These are phyloP conservation scores for Trichomonas vaginalis DNA, from an alignment of 208 protist genomes.

Conservation along the genomic window DNA sequence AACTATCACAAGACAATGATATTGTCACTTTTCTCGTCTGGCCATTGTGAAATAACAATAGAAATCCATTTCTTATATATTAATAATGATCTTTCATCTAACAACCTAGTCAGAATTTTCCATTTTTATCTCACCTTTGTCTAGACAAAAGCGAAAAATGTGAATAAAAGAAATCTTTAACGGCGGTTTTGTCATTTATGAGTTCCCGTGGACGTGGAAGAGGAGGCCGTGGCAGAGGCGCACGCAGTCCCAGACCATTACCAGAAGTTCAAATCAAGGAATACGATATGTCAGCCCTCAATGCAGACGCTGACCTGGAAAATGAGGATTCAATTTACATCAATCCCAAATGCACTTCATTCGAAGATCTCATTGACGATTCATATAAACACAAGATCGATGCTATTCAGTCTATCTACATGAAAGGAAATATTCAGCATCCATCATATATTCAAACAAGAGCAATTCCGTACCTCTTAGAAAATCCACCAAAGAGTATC, in stretches of 20 bases:
- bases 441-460: slow-evolving; percentile 59
- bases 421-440: background rate
- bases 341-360: background rate
- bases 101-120: too few species aligned
- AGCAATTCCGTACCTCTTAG: slow-evolving; percentile 50
- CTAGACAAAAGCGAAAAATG: too few species aligned
- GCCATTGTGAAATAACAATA: too few species aligned
- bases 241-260: background rate
- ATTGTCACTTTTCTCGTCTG: too few species aligned
- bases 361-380: background rate
- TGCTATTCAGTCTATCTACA: background rate
- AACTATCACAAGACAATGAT: too few species aligned
- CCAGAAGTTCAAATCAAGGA: background rate
- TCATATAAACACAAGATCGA: background rate
- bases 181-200: background rate
- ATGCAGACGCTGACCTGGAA: background rate
- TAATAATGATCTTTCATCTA: too few species aligned
- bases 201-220: background rate
- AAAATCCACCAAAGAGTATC: slow-evolving; percentile 46
- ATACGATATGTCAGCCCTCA: background rate
- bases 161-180: too few species aligned
- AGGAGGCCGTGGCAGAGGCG: background rate
- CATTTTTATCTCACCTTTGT: too few species aligned
- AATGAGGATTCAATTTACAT: background rate
- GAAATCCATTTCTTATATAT: too few species aligned